phyloP scores from a whole-genome alignment of 768 basidiomycete genomes.

The Mrakia frigida region DNA sequence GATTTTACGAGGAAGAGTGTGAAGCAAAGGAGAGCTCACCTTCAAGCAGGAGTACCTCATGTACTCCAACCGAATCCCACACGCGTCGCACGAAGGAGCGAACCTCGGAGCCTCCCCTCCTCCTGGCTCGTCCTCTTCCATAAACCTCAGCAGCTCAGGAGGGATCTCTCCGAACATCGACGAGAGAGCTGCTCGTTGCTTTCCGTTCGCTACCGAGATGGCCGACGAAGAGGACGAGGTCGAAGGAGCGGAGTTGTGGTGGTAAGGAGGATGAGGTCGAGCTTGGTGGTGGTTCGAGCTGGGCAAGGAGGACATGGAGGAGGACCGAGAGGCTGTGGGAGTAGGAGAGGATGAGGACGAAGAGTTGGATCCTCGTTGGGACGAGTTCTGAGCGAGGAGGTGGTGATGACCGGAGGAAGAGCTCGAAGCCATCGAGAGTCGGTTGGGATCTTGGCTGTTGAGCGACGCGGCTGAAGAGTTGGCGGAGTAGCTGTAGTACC shows the following conservation, averaged over 20 bases:
- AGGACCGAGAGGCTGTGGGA: background rate
- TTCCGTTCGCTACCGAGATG: background rate
- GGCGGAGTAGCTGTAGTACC: slow-evolving; percentile 31
- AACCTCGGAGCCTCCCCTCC: background rate
- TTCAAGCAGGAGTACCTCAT: slow-evolving; percentile 79
- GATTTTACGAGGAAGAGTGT: too few relatives aligned
- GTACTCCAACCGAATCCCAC: slow-evolving; percentile 66
- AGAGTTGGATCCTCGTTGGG: background rate
- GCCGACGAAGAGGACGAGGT: background rate
- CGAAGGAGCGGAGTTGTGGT: background rate
- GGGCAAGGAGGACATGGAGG: background rate
- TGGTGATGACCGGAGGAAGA: background rate
- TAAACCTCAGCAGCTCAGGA: slow-evolving; percentile 20
- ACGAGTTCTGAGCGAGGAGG: background rate
- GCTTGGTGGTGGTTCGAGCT: background rate
- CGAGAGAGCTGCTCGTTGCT: background rate
- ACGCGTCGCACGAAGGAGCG: slow-evolving; percentile 60
- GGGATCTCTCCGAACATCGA: slow-evolving; percentile 6
- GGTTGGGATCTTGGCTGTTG: slow-evolving; percentile 2
- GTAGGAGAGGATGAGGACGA: background rate
- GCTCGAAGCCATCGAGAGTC: slow-evolving; percentile 3
- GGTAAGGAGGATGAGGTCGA: background rate
- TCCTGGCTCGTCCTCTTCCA: slow-evolving; percentile 15
- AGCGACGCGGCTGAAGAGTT: slow-evolving; percentile 18
- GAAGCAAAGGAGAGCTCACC: slow-evolving; percentile 50